phyloP scores from a whole-genome alignment of 2,329 filamentous ascomycete genomes.

The Ceratocystis colombiana region DNA sequence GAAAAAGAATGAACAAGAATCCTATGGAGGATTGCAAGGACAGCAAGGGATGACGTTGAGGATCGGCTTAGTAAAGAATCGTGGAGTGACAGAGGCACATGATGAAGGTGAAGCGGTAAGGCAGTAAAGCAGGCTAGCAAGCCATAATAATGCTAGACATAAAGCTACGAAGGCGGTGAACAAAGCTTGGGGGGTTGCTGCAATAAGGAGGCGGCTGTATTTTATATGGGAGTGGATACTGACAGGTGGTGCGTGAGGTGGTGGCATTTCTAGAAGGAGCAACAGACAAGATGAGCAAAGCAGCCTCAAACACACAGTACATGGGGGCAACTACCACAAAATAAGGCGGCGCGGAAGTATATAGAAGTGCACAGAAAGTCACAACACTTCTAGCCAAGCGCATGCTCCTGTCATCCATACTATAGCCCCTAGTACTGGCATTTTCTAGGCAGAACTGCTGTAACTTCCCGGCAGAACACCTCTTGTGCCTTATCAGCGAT shows the following conservation, averaged over 20 bases:
- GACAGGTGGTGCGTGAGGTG: not conserved
- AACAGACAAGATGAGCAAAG: conserved; percentile 8
- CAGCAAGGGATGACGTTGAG: not conserved
- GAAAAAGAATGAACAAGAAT: not conserved
- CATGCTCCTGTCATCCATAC: too few species aligned
- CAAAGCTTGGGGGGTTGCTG: not conserved
- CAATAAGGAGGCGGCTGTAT: conserved; percentile 2
- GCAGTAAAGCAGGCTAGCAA: not conserved
- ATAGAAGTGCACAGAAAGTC: not conserved
- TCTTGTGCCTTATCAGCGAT: not conserved
- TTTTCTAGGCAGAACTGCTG: not conserved
- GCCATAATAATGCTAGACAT: not conserved
- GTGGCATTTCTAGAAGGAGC: conserved; percentile 1
- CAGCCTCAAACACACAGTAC: not conserved
- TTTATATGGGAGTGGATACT: not conserved
- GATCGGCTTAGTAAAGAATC: not conserved
- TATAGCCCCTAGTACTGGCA: too few species aligned
- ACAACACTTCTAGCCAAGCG: not conserved
- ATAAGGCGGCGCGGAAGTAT: not conserved
- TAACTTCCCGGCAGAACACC: not conserved
- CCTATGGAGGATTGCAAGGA: not conserved
- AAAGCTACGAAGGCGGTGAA: conserved; percentile 1
- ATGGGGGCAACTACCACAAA: not conserved
- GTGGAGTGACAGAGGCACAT: not conserved
- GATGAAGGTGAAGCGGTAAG: not conserved